Evolutionary conservation across 2,329 filamentous ascomycete genomes (phyloP).

Genomic region (Neurospora crassa): DNA sequence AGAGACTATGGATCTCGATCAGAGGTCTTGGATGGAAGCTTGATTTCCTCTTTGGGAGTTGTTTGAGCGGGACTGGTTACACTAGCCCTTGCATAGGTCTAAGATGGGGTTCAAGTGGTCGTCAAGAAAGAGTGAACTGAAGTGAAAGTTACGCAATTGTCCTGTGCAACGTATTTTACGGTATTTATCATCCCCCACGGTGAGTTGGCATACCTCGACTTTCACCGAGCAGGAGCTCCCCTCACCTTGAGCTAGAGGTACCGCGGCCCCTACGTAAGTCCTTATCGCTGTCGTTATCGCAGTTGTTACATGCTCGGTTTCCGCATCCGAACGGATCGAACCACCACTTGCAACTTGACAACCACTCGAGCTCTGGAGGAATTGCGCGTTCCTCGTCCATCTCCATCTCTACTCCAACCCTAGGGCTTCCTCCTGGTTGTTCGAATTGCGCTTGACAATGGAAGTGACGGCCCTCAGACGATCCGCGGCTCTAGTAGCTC

Average conservation of each 20-base stretch:
- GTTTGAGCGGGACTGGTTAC: not conserved
- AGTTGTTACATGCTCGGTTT: not conserved
- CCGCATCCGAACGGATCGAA: not conserved
- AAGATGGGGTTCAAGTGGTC: not conserved
- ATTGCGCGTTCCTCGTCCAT: constrained; percentile 1
- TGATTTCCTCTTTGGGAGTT: not conserved
- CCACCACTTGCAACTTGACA: not conserved
- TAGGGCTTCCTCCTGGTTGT: constrained; percentile 5
- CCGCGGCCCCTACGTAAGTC: not conserved
- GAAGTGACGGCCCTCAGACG: constrained; percentile 15
- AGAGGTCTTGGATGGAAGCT: not conserved
- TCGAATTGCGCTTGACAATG: constrained; percentile 12
- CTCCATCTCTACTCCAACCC: not conserved
- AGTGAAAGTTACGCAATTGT: not conserved
- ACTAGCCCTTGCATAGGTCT: not conserved
- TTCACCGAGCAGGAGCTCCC: not conserved
- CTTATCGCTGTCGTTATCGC: not conserved
- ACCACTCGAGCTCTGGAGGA: constrained; percentile 14
- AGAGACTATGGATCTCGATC: not conserved
- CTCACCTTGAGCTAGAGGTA: not conserved
- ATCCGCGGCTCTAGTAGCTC: constrained; percentile 12
- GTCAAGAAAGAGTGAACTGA: not conserved
- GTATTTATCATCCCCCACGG: not conserved
- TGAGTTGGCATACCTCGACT: not conserved
- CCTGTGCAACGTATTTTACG: not conserved